Evolutionary conservation across 1,284 basidiomycete species (phyloP), one percentile per base, ranked within the genome.

Genomic region (Butyriboletus pseudospeciosus): DNA sequence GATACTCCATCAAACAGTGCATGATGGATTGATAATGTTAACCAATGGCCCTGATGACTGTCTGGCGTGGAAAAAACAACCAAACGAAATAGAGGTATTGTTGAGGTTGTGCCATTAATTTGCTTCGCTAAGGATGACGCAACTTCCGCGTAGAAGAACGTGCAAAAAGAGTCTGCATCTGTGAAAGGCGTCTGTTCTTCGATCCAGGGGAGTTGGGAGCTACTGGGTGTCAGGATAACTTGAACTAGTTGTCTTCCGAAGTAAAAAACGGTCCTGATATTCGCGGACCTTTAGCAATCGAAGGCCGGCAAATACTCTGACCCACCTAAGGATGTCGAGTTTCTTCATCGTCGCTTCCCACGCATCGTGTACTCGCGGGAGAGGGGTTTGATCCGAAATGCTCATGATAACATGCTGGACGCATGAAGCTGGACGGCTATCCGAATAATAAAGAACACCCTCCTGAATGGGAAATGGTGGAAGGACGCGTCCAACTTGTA

Each of bases 401-500:
- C 61, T 58, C 52, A 78, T 58, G 7, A 79, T 56, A 43, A 79
- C 67, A 61, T 79, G 79, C 47, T 80, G 79, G 5, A 80, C 74
- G 60, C 78, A 80, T 52, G 78, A 70, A 3, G 70, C 67, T 36
- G 69, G 66, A 20, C 69, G 58, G 25, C 71, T 71, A 26, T 70
- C 67, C 10, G 78, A 77, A 39, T 75, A 72, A 53, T 74, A 75
- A 39, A 80, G 63, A 16, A 80, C 73, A 37, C 79, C 79, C 62
- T 79, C 77, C 56, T 80, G 79, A 17, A 79, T 68, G 17, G 78
- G 70, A 51, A 80, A 78, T 16, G 79, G 69, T 17, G 79, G 78
- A 35, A 78, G 63, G 40, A 80, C 60, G 8, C 58, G 59, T 38
- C 72, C 72, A 8, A 80, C 60, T 14, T 61, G 55, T 17, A 55